Evolutionary conservation across 495 filamentous ascomycete species (phyloP), one percentile per base, ranked within the genome.

Genomic region (Collariella sp.): DNA sequence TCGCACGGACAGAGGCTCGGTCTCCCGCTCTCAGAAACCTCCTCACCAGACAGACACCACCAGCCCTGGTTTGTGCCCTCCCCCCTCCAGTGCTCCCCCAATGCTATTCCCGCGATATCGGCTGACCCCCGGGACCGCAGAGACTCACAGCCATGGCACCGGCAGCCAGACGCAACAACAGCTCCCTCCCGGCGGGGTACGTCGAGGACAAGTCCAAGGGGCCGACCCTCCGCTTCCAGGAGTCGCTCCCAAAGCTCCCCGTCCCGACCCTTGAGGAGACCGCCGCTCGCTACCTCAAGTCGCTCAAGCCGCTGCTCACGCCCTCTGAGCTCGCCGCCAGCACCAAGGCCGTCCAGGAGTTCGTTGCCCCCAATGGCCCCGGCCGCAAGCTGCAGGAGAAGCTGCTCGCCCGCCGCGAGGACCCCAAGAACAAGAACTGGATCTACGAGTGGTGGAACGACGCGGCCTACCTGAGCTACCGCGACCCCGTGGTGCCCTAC

Each of bases 401-500:
- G 61, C 74, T 99, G 60, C 60, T 88, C 45, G 89, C 87, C 39
- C 83, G 86, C 50, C 81, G 88, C 34, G 87, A 89, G 51, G 80
- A 96, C 62, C 87, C 94, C 43, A 83, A 88, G 55, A 70, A 78
- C 70, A 88, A 87, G 72, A 99, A 96, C 75, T 99, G 94, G 94
- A 68, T 99, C 16, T 80, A 82, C 55, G 91, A 97, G 62, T 99
- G 94, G 94, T 99, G 94, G 94, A 95, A 96, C 71, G 79, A 91
- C 52, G 79, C 81, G 3, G 91, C 93, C 36, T 99, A 99, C 72
- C 79, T 99, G 50, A 79, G 66, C 54, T 96, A 96, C 76, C 87
- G 91, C 55, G 94, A 96, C 70, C 94, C 94, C 34, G 88, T 99
- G 24, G 87, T 97, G 26, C 94, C 94, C 52, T 99, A 97, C 67